phyloP scores from a whole-genome alignment of 208 protist species.

The Trypanosoma boissoni region DNA sequence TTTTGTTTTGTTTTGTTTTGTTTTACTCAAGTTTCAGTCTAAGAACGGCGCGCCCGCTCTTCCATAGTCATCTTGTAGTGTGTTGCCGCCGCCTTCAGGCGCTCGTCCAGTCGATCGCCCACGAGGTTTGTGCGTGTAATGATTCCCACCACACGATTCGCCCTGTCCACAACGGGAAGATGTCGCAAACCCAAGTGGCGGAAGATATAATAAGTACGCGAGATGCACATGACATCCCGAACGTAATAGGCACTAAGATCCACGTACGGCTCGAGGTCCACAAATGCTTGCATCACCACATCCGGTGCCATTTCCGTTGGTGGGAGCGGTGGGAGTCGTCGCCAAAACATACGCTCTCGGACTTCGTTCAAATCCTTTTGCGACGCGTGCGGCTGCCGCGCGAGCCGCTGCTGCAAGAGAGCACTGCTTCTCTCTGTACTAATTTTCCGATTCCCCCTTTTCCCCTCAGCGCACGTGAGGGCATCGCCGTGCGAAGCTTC shows the following conservation, averaged over 20 bases:
- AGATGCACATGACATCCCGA: constrained; percentile 54
- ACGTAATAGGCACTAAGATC: constrained; percentile 62
- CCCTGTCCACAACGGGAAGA: constrained; percentile 65
- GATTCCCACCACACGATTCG: constrained; percentile 67
- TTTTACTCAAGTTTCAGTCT: background rate
- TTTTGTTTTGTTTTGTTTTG: background rate
- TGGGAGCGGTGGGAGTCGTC: constrained; percentile 33
- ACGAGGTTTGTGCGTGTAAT: constrained; percentile 76
- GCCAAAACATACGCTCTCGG: constrained; percentile 55
- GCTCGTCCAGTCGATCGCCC: constrained; percentile 55
- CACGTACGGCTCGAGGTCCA: constrained; percentile 59
- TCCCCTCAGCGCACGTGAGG: background rate
- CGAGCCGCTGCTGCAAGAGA: background rate
- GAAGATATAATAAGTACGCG: constrained; percentile 70
- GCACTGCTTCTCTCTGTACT: background rate
- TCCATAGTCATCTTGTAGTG: constrained; percentile 1
- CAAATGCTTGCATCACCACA: constrained; percentile 19
- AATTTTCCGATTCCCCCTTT: background rate
- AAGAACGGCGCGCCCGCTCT: background rate
- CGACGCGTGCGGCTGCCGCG: constrained; percentile 30
- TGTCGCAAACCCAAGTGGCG: constrained; percentile 76
- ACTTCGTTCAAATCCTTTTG: constrained; percentile 38
- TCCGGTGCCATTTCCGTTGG: constrained; percentile 30
- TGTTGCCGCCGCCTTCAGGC: constrained; percentile 20
- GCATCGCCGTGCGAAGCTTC: background rate